Conservation (phyloP, 352 stramenopile genomes). For the Globisporangium takayamanum region DNA sequence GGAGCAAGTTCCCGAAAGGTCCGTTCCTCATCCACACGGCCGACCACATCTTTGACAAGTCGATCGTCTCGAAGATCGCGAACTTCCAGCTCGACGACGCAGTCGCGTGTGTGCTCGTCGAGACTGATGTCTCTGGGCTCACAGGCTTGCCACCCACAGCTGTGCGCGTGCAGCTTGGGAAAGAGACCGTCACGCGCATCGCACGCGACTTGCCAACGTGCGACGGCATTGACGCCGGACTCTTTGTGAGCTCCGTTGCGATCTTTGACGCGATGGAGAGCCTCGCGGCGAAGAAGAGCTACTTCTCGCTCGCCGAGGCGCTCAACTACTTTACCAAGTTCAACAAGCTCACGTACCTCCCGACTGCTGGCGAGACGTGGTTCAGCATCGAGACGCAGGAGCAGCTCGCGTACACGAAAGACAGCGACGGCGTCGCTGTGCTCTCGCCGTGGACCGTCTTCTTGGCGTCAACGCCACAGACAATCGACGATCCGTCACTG, state of each 20-base stretch:
- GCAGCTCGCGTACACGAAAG: conserved; percentile 51
- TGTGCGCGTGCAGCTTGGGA: conserved; percentile 57
- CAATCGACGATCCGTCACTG: conserved; percentile 2
- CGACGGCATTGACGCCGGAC: conserved; percentile 69
- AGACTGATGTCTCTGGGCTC: conserved; percentile 57
- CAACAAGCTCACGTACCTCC: conserved; percentile 69
- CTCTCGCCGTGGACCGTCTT: conserved; percentile 75
- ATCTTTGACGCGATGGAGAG: conserved; percentile 82
- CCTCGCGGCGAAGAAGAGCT: conserved; percentile 76
- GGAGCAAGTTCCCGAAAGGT: conserved; percentile 61
- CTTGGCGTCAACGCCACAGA: conserved; percentile 37
- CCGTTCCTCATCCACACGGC: conserved; percentile 83
- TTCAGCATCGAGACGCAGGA: conserved; percentile 77
- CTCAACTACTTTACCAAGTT: conserved; percentile 62
- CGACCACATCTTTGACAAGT: conserved; percentile 80
- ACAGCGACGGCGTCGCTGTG: conserved; percentile 45
- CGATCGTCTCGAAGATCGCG: conserved; percentile 58
- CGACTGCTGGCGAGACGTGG: conserved; percentile 57
- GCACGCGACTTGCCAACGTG: conserved; percentile 62
- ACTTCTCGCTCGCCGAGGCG: conserved; percentile 81
- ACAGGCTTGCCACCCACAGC: conserved; percentile 53
- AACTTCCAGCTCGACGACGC: conserved; percentile 67
- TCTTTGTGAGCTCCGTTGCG: conserved; percentile 62
- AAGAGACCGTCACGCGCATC: conserved; percentile 56
- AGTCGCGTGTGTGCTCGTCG: conserved; percentile 70